Evolutionary conservation across 2,329 filamentous ascomycete genomes (phyloP).

Genomic region (Fusarium succisae): DNA sequence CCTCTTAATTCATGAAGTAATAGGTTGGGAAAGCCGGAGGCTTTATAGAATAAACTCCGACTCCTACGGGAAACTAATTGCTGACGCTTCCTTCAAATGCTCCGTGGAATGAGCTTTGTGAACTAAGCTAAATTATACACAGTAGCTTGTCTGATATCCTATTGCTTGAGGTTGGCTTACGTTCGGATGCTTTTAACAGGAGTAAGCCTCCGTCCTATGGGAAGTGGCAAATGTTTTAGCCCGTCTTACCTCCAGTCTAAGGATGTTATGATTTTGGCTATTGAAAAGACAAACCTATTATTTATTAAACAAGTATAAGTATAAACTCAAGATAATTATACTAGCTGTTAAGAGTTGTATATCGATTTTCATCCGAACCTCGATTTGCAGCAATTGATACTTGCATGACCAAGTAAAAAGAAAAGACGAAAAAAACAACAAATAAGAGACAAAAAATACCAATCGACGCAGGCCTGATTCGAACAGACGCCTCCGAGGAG

Average conservation of each 20-base stretch:
- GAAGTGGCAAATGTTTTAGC: neutral
- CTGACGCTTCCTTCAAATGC: neutral
- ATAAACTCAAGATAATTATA: too few relatives aligned
- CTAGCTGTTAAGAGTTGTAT: neutral
- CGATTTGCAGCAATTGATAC: neutral
- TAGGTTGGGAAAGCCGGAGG: neutral
- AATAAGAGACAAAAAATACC: neutral
- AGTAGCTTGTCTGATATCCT: neutral
- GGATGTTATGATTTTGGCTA: too few relatives aligned
- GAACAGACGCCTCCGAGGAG: slow-evolving; percentile 33
- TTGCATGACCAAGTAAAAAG: neutral
- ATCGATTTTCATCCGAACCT: neutral
- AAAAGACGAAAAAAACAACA: neutral
- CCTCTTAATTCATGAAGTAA: too few relatives aligned
- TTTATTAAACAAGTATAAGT: neutral
- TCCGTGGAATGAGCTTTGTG: neutral
- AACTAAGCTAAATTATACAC: neutral
- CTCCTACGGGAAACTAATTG: neutral
- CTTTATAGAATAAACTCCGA: neutral
- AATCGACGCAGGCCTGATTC: slow-evolving; percentile 33
- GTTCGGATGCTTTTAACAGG: neutral
- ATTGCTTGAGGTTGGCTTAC: neutral
- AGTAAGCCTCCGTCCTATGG: neutral
- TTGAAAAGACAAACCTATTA: too few relatives aligned
- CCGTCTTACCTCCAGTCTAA: neutral